Evolutionary conservation across 2,329 filamentous ascomycete species (phyloP).

Genomic region (Lachnellula suecica): DNA sequence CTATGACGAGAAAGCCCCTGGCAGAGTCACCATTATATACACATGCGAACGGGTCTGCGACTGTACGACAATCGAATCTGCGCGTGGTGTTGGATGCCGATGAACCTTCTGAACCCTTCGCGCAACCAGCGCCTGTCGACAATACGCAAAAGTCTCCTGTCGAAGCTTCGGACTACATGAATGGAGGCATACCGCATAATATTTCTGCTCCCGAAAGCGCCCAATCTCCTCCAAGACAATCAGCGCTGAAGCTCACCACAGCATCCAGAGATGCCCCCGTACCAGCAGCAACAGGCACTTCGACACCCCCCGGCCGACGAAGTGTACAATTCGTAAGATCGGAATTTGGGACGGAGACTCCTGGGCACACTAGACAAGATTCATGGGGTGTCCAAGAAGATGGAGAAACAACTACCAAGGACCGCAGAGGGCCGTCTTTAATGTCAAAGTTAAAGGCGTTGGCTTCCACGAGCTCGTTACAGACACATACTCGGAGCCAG

Average conservation of each 20-base stretch:
- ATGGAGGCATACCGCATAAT: constrained; percentile 29
- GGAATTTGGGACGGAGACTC: constrained; percentile 43
- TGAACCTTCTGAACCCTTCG: constrained; percentile 9
- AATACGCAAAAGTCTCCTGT: constrained; percentile 12
- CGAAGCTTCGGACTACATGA: constrained; percentile 33
- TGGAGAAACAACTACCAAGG: constrained; percentile 57
- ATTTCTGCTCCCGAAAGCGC: constrained; percentile 2
- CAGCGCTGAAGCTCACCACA: constrained; percentile 18
- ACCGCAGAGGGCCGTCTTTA: constrained; percentile 62
- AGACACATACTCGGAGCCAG: constrained; percentile 45
- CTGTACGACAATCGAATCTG: constrained; percentile 26
- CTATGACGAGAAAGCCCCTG: constrained; percentile 34
- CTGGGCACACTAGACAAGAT: constrained; percentile 57
- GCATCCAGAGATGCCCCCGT: constrained; percentile 12
- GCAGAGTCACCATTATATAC: constrained; percentile 26
- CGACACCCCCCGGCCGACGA: constrained; percentile 44
- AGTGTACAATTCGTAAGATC: constrained; percentile 75
- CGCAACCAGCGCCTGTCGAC: constrained; percentile 15
- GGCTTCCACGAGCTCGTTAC: constrained; percentile 48
- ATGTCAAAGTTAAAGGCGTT: constrained; percentile 79
- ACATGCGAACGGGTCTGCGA: constrained; percentile 23
- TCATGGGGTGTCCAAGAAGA: constrained; percentile 58
- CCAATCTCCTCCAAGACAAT: constrained; percentile 14
- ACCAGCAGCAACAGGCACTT: constrained; percentile 21
- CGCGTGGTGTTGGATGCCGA: constrained; percentile 26